Percentiles rank a stretch among this genome's conserved stretches.
These are phyloP conservation scores for Monosporascus cannonballus DNA, from an alignment of 2,329 filamentous ascomycete species.

Conservation along the genomic window DNA sequence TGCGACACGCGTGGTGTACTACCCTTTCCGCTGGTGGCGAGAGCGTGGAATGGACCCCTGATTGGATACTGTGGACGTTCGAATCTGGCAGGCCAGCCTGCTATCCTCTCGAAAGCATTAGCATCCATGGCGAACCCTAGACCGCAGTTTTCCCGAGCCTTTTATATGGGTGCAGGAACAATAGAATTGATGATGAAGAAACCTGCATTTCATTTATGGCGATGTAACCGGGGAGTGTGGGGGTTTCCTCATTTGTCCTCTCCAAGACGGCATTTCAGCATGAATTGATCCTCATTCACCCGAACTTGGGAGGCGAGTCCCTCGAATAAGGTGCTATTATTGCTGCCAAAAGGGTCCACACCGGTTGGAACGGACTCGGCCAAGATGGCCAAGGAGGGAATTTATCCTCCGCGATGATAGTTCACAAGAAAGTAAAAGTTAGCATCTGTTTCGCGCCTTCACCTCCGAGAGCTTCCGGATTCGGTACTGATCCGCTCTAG, in stretches of 20 bases:
- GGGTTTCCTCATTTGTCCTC: not conserved
- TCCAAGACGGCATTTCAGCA: not conserved
- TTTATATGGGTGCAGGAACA: not conserved
- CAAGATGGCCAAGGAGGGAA: conserved; percentile 19
- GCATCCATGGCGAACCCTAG: not conserved
- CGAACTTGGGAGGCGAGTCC: not conserved
- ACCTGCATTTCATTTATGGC: conserved; percentile 14
- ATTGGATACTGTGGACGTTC: no score
- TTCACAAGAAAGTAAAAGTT: conserved; percentile 10
- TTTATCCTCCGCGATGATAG: conserved; percentile 15
- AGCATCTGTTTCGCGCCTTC: conserved; percentile 16
- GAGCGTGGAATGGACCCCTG: conserved; percentile 11
- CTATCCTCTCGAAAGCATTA: not conserved
- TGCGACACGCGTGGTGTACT: conserved; percentile 7
- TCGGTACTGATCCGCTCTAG: not conserved
- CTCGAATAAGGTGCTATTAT: not conserved
- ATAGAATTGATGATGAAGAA: not conserved
- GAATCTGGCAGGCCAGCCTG: no score
- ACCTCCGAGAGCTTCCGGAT: conserved; percentile 15
- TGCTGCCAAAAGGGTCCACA: not conserved
- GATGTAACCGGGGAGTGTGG: conserved; percentile 17
- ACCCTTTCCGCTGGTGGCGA: conserved; percentile 19
- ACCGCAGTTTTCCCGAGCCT: not conserved
- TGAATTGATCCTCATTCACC: not conserved
- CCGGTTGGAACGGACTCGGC: not conserved